Conservation (phyloP, 371 early-diverging fungal genomes). For the Zychaea mexicana region DNA sequence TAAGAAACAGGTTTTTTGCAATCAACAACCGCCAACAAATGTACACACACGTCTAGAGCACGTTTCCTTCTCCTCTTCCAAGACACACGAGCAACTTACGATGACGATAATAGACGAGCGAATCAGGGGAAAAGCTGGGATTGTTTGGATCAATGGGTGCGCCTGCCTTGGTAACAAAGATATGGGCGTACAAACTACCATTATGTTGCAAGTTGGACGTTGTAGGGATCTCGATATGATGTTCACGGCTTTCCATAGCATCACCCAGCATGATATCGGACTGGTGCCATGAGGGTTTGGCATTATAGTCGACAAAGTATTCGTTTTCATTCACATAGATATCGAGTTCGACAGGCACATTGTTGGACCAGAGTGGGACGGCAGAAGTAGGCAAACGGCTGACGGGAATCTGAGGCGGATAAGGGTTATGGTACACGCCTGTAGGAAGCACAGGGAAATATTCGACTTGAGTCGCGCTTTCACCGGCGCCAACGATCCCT, state of each 20-base stretch:
- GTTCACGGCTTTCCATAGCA: constrained; percentile 44
- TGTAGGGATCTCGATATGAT: constrained; percentile 41
- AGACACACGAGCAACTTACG: constrained; percentile 48
- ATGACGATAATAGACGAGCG: constrained; percentile 56
- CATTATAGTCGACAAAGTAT: constrained; percentile 53
- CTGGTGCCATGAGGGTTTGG: constrained; percentile 60
- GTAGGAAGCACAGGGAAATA: constrained; percentile 27
- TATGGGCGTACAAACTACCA: constrained; percentile 84
- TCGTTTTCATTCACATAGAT: constrained; percentile 58
- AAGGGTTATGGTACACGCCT: constrained; percentile 40
- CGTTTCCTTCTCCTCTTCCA: background rate
- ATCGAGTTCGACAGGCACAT: constrained; percentile 45
- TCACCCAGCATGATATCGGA: constrained; percentile 61
- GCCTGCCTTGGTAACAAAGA: constrained; percentile 62
- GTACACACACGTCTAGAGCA: no score
- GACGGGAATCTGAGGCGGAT: constrained; percentile 28
- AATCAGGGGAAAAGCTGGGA: constrained; percentile 37
- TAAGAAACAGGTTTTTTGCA: background rate
- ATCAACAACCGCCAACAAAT: no score
- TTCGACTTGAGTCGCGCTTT: no score
- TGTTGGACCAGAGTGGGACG: constrained; percentile 42
- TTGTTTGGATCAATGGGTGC: constrained; percentile 56
- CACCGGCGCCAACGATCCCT: no score
- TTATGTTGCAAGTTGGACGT: constrained; percentile 71
- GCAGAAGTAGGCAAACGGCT: constrained; percentile 31